These are phyloP conservation scores for Orbilia blumenaviensis DNA, from an alignment of 2,329 filamentous ascomycete genomes.

Conservation along the genomic window DNA sequence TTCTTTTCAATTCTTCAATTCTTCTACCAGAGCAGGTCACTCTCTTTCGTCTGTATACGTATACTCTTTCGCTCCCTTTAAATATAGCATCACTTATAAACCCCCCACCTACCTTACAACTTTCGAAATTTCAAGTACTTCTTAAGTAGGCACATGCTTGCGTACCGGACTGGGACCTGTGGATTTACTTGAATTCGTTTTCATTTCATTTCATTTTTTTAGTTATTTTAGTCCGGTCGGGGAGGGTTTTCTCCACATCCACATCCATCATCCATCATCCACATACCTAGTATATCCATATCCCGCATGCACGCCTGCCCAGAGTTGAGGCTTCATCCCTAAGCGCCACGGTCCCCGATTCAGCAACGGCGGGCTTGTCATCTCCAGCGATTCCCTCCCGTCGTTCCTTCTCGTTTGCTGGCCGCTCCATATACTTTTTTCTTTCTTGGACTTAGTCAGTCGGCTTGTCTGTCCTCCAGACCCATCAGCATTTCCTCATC, in stretches of 20 bases:
- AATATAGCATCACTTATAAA: no score
- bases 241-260: background rate
- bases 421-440: background rate
- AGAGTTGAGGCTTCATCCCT: constrained; percentile 35
- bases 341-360: constrained; percentile 50
- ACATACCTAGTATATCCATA: constrained; percentile 9
- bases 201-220: background rate
- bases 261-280: background rate
- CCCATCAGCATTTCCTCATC: background rate
- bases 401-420: background rate
- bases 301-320: no score
- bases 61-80: no score
- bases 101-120: no score
- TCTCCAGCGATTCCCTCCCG: constrained; percentile 22
- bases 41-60: background rate
- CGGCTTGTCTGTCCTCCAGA: background rate
- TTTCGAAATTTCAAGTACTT: no score
- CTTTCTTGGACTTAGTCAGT: background rate
- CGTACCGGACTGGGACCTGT: no score
- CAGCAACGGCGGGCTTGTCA: constrained; percentile 24
- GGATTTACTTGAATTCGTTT: no score
- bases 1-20: background rate
- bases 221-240: background rate
- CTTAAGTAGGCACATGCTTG: no score
- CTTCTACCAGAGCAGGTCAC: constrained; percentile 37